Evolutionary conservation across 2,329 filamentous ascomycete species (phyloP).

Genomic region (Stemphylium lycopersici): DNA sequence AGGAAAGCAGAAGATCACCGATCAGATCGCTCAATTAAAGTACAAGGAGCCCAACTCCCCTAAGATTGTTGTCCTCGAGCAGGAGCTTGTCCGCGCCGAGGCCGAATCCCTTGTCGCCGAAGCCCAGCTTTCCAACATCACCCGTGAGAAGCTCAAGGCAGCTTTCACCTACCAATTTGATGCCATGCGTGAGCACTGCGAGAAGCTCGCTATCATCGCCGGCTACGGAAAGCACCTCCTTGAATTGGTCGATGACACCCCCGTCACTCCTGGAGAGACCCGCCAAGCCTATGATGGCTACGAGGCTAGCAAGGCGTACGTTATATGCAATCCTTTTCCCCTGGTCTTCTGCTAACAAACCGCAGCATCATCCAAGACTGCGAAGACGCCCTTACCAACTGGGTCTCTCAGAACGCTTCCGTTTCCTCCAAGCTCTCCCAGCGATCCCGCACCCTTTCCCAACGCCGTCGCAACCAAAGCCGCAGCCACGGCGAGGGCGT

Average conservation of each 20-base stretch:
- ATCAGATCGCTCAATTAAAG: constrained; percentile 97
- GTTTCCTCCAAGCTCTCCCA: constrained; percentile 87
- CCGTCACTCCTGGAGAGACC: constrained; percentile 96
- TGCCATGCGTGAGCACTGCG: constrained; percentile 93
- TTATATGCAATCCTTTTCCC: constrained; percentile 8
- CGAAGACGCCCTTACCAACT: constrained; percentile 95
- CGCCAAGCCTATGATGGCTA: constrained; percentile 96
- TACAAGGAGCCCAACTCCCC: constrained; percentile 99
- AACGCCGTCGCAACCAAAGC: constrained; percentile 72
- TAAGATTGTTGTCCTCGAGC: constrained; percentile 96
- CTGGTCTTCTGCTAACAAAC: constrained; percentile 21
- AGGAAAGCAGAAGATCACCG: constrained; percentile 99
- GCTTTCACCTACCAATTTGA: constrained; percentile 99
- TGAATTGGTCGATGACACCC: constrained; percentile 93
- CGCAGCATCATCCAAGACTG: constrained; percentile 94
- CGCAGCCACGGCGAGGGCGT: constrained; percentile 72
- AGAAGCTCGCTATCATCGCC: constrained; percentile 97
- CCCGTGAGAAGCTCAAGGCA: constrained; percentile 98
- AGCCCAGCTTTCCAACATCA: constrained; percentile 98
- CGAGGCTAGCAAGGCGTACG: constrained; percentile 87
- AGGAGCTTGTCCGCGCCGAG: constrained; percentile 97
- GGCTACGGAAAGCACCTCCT: constrained; percentile 98
- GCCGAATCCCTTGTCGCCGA: constrained; percentile 98
- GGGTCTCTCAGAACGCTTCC: constrained; percentile 88
- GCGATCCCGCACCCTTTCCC: constrained; percentile 84